Percentiles rank a stretch among this genome's conserved stretches.
These are phyloP conservation scores for Saccharomyces kudriavzevii DNA, from an alignment of 805 yeast species.

Conservation along the genomic window DNA sequence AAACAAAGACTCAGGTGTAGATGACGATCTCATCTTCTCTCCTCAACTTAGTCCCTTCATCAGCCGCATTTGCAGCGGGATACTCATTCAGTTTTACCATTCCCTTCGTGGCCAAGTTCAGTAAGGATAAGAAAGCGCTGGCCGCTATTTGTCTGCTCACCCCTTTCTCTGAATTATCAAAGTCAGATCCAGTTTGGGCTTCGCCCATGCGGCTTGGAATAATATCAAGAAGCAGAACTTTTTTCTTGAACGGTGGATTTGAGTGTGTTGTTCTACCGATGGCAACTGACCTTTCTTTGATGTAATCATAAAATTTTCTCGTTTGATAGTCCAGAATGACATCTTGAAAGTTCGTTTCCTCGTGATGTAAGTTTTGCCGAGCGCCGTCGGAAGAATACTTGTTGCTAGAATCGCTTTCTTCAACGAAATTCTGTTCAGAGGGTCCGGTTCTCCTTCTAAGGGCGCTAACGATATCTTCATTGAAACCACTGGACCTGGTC, in stretches of 20 bases:
- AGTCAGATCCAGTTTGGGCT: slow-evolving; percentile 1
- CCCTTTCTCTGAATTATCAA: not conserved
- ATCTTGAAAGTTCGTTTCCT: not conserved
- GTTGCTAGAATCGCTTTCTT: slow-evolving; percentile 1
- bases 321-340: slow-evolving; percentile 20
- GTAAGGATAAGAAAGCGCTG: slow-evolving; percentile 25
- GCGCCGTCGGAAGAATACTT: slow-evolving; percentile 1
- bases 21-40: not conserved
- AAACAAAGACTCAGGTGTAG: not conserved
- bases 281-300: slow-evolving; percentile 16
- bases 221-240: slow-evolving; percentile 21
- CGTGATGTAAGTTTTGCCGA: not conserved
- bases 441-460: slow-evolving; percentile 11
- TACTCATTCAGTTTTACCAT: slow-evolving; percentile 6
- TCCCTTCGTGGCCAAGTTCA: slow-evolving; percentile 23
- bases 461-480: slow-evolving; percentile 19
- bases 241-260: slow-evolving; percentile 12
- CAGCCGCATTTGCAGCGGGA: not conserved
- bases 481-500: slow-evolving; percentile 11
- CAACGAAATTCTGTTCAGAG: not conserved
- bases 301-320: slow-evolving; percentile 24
- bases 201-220: slow-evolving; percentile 21
- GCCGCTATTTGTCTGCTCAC: slow-evolving; percentile 20
- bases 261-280: slow-evolving; percentile 16
- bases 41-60: not conserved